Evolutionary conservation across 805 yeast genomes (phyloP), one percentile per base, ranked within the genome.

Genomic region (Kuraishia molischiana): DNA sequence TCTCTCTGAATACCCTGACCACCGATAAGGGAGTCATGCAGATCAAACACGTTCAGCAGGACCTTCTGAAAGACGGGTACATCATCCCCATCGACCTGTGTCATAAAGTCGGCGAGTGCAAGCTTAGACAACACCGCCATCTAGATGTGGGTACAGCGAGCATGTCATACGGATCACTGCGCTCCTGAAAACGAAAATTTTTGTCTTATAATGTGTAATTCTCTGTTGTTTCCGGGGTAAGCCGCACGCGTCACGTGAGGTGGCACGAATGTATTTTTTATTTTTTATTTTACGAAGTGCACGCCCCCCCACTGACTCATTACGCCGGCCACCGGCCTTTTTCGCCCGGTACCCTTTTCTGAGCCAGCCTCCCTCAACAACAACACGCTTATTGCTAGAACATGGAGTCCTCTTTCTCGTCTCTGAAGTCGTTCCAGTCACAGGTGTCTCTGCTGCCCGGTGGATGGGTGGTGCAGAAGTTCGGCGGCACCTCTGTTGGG

Each of bases 401-500:
- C 17, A 28, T 28, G 31, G 31, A 28, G 31, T 28, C 31, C 8
- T 28, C 31, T 8, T 8, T 28, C 17, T 28, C 31, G 31, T 28
- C 31, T 8, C 17, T 28, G 31, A 14, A 5, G 8, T 28, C 31
- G 17, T 28, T 28, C 13, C 31, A 28, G 17, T 28, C 31, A 6
- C 17, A 9, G 13, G 31, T 14, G 20, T 34, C 37, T 26, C 22
- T 34, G 19, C 29, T n/a, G 22, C 35, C 31, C 30, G 44, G 49
- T 14, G 73, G 73, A 14, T 81, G 90, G 89, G 58, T 83, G 3
- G 83, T 92, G 5, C 98, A 92, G 59, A 92, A 92, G 60, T 92
- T 85, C 52, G 98, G 98, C 35, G 98, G 98, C 38, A 92, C 98
- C 13, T 79, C 92, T 34, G 96, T 92, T 24, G 98, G 98, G 18